phyloP scores from a whole-genome alignment of 2,329 filamentous ascomycete species.

The Stachybotrys echinatus region DNA sequence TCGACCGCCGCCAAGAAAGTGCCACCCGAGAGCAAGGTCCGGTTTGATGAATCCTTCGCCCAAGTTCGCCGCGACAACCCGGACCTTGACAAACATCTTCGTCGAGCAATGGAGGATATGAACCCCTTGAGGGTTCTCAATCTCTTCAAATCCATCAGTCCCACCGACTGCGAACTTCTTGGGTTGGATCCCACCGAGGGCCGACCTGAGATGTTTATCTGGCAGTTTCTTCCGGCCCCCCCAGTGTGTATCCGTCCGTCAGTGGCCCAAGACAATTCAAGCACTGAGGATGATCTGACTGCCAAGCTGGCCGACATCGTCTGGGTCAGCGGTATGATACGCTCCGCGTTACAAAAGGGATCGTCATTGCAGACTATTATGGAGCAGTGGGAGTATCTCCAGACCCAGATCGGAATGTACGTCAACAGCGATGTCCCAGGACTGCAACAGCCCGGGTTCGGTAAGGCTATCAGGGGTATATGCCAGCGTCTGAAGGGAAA shows the following conservation, averaged over 20 bases:
- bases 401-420: slow-evolving; percentile 93
- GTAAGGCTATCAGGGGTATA: slow-evolving; percentile 87
- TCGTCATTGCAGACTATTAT: slow-evolving; percentile 85
- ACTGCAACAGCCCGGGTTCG: slow-evolving; percentile 77
- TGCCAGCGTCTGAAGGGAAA: slow-evolving; percentile 98
- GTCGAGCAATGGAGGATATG: slow-evolving; percentile 90
- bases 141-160: slow-evolving; percentile 81
- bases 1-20: slow-evolving; percentile 84
- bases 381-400: slow-evolving; percentile 97
- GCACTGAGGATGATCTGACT: slow-evolving; percentile 93
- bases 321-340: slow-evolving; percentile 83
- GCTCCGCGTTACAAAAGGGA: slow-evolving; percentile 75
- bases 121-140: slow-evolving; percentile 86
- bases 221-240: slow-evolving; percentile 92
- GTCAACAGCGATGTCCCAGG: slow-evolving; percentile 96
- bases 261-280: slow-evolving; percentile 86
- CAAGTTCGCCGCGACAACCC: slow-evolving; percentile 71
- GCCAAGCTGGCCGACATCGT: slow-evolving; percentile 97
- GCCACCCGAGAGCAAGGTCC: slow-evolving; percentile 72
- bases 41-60: slow-evolving; percentile 81
- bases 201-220: slow-evolving; percentile 93
- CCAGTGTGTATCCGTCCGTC: slow-evolving; percentile 93
- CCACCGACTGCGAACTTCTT: slow-evolving; percentile 83
- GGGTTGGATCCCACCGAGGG: slow-evolving; percentile 84
- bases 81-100: slow-evolving; percentile 85